Conservation (phyloP, 192 early-diverging fungal species). For the Phlyctochytrium arcticum region DNA sequence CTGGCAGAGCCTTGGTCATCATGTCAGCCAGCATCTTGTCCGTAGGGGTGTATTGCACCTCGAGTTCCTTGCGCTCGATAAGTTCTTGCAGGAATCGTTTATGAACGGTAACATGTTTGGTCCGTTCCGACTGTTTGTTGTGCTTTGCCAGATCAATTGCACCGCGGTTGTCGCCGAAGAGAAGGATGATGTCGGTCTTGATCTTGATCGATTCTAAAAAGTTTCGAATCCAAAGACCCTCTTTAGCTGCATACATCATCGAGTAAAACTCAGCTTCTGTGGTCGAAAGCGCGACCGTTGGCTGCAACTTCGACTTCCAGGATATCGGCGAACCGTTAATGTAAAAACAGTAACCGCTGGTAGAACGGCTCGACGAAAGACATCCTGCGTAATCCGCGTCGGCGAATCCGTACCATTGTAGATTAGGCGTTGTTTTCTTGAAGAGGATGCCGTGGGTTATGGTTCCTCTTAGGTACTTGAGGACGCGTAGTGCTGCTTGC, state of each 20-base stretch:
- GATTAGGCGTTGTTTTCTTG: neutral
- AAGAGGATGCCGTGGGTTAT: neutral
- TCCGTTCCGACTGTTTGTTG: constrained; percentile 14
- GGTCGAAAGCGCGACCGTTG: constrained; percentile 16
- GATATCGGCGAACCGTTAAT: constrained; percentile 8
- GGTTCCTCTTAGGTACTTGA: neutral
- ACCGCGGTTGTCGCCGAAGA: neutral
- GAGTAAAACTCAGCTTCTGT: constrained; percentile 20
- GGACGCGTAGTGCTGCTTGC: neutral
- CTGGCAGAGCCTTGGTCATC: constrained; percentile 2
- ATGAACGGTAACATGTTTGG: constrained; percentile 29
- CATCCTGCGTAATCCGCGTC: neutral
- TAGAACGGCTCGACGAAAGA: constrained; percentile 16
- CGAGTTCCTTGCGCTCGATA: neutral
- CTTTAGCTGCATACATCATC: neutral
- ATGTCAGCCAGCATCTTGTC: neutral
- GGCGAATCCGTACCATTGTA: neutral
- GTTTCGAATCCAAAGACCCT: constrained; percentile 1
- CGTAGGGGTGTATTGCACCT: neutral
- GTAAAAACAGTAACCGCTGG: constrained; percentile 24
- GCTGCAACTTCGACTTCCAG: constrained; percentile 22
- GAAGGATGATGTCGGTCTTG: neutral
- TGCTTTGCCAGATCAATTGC: constrained; percentile 23
- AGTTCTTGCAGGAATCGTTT: constrained; percentile 28
- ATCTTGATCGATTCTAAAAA: neutral